Percentiles rank a stretch among this genome's conserved stretches.
phyloP scores from a whole-genome alignment of 305 asterid species.

The Withania somnifera region DNA sequence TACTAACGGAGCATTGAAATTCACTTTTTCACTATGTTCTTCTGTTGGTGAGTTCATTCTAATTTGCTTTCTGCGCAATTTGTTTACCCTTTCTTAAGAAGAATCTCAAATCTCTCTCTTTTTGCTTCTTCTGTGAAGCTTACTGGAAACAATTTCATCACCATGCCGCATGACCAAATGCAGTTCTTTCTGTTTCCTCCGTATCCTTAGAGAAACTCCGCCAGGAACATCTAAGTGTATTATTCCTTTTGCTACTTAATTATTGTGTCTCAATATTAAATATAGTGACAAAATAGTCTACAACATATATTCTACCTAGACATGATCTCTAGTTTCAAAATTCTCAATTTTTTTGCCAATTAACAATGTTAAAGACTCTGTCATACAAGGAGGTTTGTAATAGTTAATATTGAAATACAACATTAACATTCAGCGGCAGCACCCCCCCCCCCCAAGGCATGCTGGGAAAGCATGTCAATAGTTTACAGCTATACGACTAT shows the following conservation, averaged over 20 bases:
- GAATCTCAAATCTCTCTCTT: background rate
- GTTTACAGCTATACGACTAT: no score
- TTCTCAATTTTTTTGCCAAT: background rate
- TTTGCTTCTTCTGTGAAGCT: background rate
- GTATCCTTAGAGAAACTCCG: background rate
- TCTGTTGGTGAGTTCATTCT: background rate
- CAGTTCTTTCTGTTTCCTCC: background rate
- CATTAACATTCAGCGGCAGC: no score
- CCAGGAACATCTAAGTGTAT: background rate
- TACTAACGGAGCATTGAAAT: background rate
- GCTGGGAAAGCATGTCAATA: no score
- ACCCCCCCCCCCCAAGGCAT: no score
- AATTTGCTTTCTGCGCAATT: background rate
- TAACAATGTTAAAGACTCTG: background rate
- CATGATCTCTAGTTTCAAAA: background rate
- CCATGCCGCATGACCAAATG: background rate
- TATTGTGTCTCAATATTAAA: background rate
- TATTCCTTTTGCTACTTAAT: background rate
- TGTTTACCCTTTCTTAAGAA: background rate
- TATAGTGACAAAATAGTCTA: background rate
- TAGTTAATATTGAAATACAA: no score
- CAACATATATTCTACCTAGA: background rate
- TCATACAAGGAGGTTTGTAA: no score
- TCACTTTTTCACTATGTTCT: background rate
- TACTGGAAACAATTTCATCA: background rate